Conservation (phyloP, 106 monocot genomes). For the Dendrobium chrysotoxum region DNA sequence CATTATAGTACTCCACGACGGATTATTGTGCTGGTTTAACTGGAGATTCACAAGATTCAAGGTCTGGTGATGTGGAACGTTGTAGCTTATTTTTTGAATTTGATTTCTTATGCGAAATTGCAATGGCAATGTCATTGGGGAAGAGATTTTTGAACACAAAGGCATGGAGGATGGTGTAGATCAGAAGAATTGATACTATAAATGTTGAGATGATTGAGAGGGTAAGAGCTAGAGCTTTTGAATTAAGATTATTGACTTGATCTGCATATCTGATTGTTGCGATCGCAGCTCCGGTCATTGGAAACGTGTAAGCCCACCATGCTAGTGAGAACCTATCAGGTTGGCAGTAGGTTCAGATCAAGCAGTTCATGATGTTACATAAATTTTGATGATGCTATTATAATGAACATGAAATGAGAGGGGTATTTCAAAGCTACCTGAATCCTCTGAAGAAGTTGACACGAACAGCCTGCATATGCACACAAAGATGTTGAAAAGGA, state of each 20-base stretch:
- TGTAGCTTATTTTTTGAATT: slow-evolving; percentile 25
- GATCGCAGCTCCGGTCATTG: slow-evolving; percentile 48
- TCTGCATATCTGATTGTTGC: slow-evolving; percentile 55
- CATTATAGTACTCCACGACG: too few relatives aligned
- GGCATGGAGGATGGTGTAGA: slow-evolving; percentile 57
- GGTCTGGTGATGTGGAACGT: background rate
- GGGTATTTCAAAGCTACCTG: slow-evolving; percentile 23
- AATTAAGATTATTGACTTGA: slow-evolving; percentile 37
- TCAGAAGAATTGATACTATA: slow-evolving; percentile 47
- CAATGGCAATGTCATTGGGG: slow-evolving; percentile 79
- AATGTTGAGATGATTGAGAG: slow-evolving; percentile 55
- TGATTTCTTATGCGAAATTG: slow-evolving; percentile 36
- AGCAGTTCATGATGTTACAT: background rate
- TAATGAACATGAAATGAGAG: background rate
- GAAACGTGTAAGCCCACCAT: slow-evolving; percentile 71
- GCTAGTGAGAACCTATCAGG: slow-evolving; percentile 41
- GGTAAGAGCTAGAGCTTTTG: slow-evolving; percentile 25
- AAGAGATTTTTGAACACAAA: slow-evolving; percentile 67
- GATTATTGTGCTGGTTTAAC: too few relatives aligned
- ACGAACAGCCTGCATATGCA: slow-evolving; percentile 57
- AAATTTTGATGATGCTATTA: background rate
- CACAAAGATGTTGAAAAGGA: background rate
- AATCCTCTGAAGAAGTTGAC: slow-evolving; percentile 82
- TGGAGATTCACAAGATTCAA: background rate
- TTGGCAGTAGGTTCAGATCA: background rate